A percentile compares a stretch with the other conserved stretches of the same genome.
Conservation (phyloP, 2,329 filamentous ascomycete species). For the Penicillium polonicum region DNA sequence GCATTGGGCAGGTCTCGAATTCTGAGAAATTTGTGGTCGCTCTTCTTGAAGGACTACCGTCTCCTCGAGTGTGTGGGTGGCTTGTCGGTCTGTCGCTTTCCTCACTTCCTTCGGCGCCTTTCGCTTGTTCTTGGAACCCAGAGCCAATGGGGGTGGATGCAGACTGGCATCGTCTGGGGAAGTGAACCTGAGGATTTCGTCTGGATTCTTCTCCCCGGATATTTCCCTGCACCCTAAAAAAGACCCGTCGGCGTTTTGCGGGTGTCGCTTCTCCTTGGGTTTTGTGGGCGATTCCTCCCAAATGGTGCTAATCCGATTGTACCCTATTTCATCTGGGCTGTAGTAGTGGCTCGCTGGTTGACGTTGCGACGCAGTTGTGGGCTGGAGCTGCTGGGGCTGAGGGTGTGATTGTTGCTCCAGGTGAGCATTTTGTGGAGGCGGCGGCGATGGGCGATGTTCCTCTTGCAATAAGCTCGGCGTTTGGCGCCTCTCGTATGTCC, state of each 20-base stretch:
- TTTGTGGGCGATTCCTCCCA: slow-evolving; percentile 33
- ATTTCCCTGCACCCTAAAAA: slow-evolving; percentile 45
- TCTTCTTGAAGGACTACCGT: slow-evolving; percentile 29
- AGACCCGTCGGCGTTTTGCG: slow-evolving; percentile 34
- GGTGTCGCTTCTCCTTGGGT: slow-evolving; percentile 21
- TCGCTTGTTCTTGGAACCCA: slow-evolving; percentile 25
- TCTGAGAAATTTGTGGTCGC: slow-evolving; percentile 33
- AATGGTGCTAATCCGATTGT: slow-evolving; percentile 37
- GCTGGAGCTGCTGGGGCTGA: slow-evolving; percentile 7
- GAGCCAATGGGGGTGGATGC: slow-evolving; percentile 23
- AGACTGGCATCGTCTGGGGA: slow-evolving; percentile 27
- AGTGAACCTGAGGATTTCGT: slow-evolving; percentile 40
- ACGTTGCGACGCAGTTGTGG: not conserved
- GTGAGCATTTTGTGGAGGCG: not conserved
- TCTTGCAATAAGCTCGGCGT: not conserved
- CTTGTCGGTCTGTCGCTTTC: slow-evolving; percentile 7
- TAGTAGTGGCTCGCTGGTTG: slow-evolving; percentile 33
- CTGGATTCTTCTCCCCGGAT: slow-evolving; percentile 35
- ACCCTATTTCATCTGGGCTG: slow-evolving; percentile 41
- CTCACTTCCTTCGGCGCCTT: slow-evolving; percentile 20
- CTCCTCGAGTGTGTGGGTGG: slow-evolving; percentile 17
- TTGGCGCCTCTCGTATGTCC: slow-evolving; percentile 20
- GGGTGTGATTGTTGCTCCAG: not conserved
- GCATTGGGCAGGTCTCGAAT: slow-evolving; percentile 37
- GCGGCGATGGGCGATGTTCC: not conserved